Percentiles rank a stretch among this genome's conserved stretches.
phyloP scores from a whole-genome alignment of 2,329 filamentous ascomycete species.

The Talaromyces sp. region DNA sequence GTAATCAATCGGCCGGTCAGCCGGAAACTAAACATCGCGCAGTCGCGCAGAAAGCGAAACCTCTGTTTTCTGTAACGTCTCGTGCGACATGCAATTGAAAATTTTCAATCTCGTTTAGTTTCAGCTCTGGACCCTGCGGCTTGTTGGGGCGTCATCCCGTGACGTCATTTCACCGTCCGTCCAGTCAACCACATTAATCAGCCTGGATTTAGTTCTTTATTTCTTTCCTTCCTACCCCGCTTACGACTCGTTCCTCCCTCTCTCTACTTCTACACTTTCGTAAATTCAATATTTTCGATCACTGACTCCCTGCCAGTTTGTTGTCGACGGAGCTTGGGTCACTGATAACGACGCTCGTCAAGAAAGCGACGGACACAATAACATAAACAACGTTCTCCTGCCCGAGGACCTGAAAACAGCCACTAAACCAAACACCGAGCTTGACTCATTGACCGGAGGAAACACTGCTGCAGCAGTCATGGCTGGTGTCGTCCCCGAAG shows the following conservation, averaged over 20 bases:
- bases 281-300: background rate
- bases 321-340: constrained; percentile 88
- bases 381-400: constrained; percentile 87
- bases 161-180: constrained; percentile 13
- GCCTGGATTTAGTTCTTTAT: background rate
- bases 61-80: background rate
- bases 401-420: constrained; percentile 59
- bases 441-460: constrained; percentile 14
- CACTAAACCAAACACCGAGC: constrained; percentile 16
- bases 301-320: constrained; percentile 58
- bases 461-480: constrained; percentile 26
- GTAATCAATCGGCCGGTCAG: background rate
- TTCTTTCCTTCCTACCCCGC: background rate
- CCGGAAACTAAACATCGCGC: background rate
- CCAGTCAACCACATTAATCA: constrained; percentile 13
- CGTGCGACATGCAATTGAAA: background rate
- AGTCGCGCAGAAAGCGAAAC: too few relatives aligned
- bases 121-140: background rate
- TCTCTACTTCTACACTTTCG: background rate
- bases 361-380: constrained; percentile 76
- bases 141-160: constrained; percentile 8
- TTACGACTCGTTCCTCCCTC: background rate
- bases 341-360: constrained; percentile 74
- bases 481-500: constrained; percentile 63
- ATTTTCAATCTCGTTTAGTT: background rate